A percentile compares a stretch with the other conserved stretches of the same genome.
Evolutionary conservation across 2,329 filamentous ascomycete genomes (phyloP).

Genomic region (Pseudocercospora macadamiae): DNA sequence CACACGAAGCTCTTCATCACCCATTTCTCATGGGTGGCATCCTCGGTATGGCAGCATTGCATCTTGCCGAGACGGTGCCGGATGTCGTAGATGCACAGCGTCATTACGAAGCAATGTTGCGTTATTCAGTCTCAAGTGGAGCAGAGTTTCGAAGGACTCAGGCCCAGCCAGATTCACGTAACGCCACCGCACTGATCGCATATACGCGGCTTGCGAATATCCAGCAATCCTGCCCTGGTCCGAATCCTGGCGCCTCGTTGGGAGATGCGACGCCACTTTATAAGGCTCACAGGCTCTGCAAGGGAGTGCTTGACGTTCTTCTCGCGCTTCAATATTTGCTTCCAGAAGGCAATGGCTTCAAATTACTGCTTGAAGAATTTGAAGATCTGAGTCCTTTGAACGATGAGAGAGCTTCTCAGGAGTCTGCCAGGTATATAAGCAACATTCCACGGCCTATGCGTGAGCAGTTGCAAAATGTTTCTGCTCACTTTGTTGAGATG

Average conservation of each 20-base stretch:
- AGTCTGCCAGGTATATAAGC: not conserved
- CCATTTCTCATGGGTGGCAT: constrained; percentile 22
- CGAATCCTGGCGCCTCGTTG: not conserved
- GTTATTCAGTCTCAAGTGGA: constrained; percentile 14
- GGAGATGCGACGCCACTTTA: constrained; percentile 6
- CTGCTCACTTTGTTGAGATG: not conserved
- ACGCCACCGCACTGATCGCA: constrained; percentile 18
- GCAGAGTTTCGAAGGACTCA: constrained; percentile 16
- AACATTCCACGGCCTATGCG: constrained; percentile 12
- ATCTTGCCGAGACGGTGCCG: constrained; percentile 5
- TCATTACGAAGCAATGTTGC: constrained; percentile 14
- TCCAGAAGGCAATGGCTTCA: constrained; percentile 18
- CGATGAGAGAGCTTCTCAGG: not conserved
- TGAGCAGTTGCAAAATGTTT: constrained; percentile 5
- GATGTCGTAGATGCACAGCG: constrained; percentile 4
- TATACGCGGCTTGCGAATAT: constrained; percentile 14
- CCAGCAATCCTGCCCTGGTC: constrained; percentile 13
- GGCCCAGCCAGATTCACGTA: constrained; percentile 15
- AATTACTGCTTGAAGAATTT: constrained; percentile 10
- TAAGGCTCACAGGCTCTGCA: constrained; percentile 8
- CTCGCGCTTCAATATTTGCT: constrained; percentile 17
- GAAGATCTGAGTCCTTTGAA: constrained; percentile 11
- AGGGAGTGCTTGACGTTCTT: constrained; percentile 10
- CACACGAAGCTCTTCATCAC: constrained; percentile 17
- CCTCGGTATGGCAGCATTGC: constrained; percentile 14